phyloP scores from a whole-genome alignment of 352 stramenopile genomes.

The Phytophthora sp. region DNA sequence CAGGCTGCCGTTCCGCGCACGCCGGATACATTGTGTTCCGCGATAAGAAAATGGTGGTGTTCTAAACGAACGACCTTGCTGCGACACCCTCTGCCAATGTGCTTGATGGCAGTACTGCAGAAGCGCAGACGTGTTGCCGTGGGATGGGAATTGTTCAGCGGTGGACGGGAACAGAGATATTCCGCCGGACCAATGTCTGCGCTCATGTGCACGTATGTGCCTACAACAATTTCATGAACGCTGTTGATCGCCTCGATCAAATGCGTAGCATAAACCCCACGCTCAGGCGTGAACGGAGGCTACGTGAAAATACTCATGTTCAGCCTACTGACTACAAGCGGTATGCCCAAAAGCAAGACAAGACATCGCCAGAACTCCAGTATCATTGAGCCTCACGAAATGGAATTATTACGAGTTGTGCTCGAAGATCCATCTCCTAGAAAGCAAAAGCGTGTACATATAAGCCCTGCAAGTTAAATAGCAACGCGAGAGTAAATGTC shows the following conservation, averaged over 20 bases:
- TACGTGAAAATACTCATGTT: constrained; percentile 7
- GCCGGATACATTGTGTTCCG: constrained; percentile 1
- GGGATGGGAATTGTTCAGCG: constrained; percentile 6
- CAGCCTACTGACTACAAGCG: constrained; percentile 5
- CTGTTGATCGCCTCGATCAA: constrained; percentile 4
- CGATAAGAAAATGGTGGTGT: constrained; percentile 9
- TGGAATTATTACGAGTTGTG: background rate
- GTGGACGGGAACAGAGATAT: constrained; percentile 4
- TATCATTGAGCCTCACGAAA: constrained; percentile 1
- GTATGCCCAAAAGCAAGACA: constrained; percentile 1
- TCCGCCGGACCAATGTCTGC: background rate
- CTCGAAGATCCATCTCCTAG: background rate
- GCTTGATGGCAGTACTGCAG: background rate
- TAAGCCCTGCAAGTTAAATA: constrained; percentile 2
- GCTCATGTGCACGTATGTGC: background rate
- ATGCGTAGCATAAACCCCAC: background rate
- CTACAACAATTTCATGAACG: constrained; percentile 7
- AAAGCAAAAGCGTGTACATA: background rate
- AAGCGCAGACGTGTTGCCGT: constrained; percentile 7
- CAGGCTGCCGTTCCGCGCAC: background rate
- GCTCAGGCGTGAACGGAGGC: background rate
- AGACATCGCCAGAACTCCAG: background rate
- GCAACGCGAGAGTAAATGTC: background rate
- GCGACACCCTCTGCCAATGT: background rate
- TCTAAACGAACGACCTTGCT: constrained; percentile 13